Evolutionary conservation across 2,329 filamentous ascomycete genomes (phyloP), one percentile per base, ranked within the genome.

Genomic region (Coniochaeta ligniaria): DNA sequence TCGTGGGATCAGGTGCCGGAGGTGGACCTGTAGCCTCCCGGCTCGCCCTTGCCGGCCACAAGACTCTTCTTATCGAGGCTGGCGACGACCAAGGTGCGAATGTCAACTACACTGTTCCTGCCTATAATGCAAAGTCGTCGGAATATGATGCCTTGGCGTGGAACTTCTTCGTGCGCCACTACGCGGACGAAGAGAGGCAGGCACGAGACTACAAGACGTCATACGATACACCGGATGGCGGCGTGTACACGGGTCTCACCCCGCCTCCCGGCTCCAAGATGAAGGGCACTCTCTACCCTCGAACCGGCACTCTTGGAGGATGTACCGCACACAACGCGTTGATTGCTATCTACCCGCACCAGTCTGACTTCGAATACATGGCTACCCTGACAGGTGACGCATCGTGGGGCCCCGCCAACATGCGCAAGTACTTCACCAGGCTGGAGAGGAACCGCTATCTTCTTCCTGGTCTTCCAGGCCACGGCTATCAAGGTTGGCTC

Each of bases 161-260:
- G 84, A 79, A 85, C 71, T 87, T 82, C 70, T 88, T 80, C 63
- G 83, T 87, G 61, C 79, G 81, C 59, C 85, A 88, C 70, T 87
- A 85, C 66, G 71, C 75, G 6, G 78, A 86, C 63, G 69, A 78
- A 20, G 69, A 63, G 3, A 77, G 78, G 12, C 78, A 82, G 64
- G 73, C 76, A 38, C 73, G 76, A 52, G 82, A 86, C 66, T 80
- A 73, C 65, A 84, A 88, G 71, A 71, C 74, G 65, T 73, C 71
- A 0, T 79, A 74, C 63, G 62, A 69, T 17, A 70, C 66, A 12
- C 58, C 73, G 0, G 67, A 76, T 26, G 77, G 77, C 2, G 65
- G 67, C 28, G 62, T 72, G 6, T 80, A 73, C 45, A 67, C 68
- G 6, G 73, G 74, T 6, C 65, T 69, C 11, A 62, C 68, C 50